phyloP scores from a whole-genome alignment of 768 basidiomycete genomes.

The Rhizopogon rudus region DNA sequence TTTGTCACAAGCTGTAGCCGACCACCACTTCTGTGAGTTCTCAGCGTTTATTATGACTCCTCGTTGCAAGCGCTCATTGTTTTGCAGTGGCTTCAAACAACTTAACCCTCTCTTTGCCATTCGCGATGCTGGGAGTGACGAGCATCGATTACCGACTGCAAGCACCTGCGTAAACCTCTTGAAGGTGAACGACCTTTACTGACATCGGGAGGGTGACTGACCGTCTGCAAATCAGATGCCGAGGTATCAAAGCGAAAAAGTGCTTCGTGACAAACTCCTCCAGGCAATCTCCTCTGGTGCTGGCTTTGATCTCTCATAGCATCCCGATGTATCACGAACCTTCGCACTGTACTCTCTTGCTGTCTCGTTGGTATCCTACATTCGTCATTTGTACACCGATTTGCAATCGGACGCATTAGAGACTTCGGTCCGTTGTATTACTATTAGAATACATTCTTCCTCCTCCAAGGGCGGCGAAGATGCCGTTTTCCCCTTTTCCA shows the following conservation, averaged over 20 bases:
- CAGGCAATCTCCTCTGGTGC: conserved; percentile 86
- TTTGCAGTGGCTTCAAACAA: conserved; percentile 72
- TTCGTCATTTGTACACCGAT: conserved; percentile 6
- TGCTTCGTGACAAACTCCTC: conserved; percentile 70
- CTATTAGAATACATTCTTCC: neutral
- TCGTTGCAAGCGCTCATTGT: neutral
- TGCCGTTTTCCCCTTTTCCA: conserved; percentile 13
- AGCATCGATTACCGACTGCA: conserved; percentile 64
- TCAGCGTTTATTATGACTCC: neutral
- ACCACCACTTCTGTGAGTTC: conserved; percentile 74
- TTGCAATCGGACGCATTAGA: neutral
- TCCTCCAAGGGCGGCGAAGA: conserved; percentile 27
- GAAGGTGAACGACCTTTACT: conserved; percentile 48
- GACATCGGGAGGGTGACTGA: conserved; percentile 3
- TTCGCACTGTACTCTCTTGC: neutral
- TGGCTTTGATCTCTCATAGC: conserved; percentile 87
- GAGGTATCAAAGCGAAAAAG: conserved; percentile 55
- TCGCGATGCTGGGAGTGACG: conserved; percentile 71
- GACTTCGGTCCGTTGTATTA: conserved; percentile 13
- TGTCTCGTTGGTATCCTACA: conserved; percentile 1
- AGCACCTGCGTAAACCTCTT: conserved; percentile 92
- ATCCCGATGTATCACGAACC: neutral
- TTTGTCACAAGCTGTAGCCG: conserved; percentile 94
- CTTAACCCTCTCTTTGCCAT: conserved; percentile 87
- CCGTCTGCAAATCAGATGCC: conserved; percentile 50